Percentiles rank a stretch among this genome's conserved stretches.
phyloP scores from a whole-genome alignment of 306 rosid species.

The Sicyos edulis region DNA sequence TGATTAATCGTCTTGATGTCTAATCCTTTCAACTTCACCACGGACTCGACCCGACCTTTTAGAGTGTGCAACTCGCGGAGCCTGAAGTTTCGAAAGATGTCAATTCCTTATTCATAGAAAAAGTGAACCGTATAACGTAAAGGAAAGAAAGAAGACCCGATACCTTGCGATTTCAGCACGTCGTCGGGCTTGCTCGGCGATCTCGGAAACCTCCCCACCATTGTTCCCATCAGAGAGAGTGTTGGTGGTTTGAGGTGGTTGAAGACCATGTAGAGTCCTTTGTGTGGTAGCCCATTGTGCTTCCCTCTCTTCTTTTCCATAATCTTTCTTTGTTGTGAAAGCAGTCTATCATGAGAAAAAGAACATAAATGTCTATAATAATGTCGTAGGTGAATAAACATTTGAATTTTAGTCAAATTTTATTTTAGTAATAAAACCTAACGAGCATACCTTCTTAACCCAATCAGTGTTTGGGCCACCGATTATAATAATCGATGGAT shows the following conservation, averaged over 20 bases:
- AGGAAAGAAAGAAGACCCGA: background rate
- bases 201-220: conserved; percentile 91
- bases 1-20: conserved; percentile 89
- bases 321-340: conserved; percentile 95
- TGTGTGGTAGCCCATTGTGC: conserved; percentile 99
- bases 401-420: no score
- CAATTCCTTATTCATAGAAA: no score
- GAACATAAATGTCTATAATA: background rate
- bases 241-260: conserved; percentile 68
- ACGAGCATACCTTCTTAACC: no score
- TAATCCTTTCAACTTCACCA: conserved; percentile 95
- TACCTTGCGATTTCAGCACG: conserved; percentile 98
- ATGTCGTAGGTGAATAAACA: no score
- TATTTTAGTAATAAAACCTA: no score
- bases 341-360: conserved; percentile 59
- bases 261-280: conserved; percentile 96
- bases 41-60: conserved; percentile 96
- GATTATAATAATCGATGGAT: no score
- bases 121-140: no score
- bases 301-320: conserved; percentile 97
- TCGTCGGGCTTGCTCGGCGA: conserved; percentile 93
- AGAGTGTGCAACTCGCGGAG: conserved; percentile 80
- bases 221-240: conserved; percentile 57
- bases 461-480: no score
- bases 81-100: background rate